Base-by-base conservation (phyloP, 1,139 yeast species). In the Pichia sp. region DNA sequence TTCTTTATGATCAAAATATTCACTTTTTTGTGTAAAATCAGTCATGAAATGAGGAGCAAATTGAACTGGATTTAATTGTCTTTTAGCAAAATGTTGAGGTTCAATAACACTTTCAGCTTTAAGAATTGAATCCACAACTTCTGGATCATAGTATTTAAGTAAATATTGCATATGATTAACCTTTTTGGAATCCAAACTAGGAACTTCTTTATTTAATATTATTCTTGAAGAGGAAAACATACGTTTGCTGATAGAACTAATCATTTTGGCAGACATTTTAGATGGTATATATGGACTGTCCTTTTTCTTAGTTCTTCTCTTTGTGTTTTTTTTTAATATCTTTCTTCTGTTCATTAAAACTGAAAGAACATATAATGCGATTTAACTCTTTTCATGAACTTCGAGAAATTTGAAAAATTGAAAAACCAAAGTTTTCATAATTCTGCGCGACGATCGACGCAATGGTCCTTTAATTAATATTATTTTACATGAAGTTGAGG, bases 91-190 rank as follows among this genome's bases (percentile, higher is more conserved):
- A 53, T 78, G 74, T 44, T 74, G 68, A 20, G 95, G 94, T 16
- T 78, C 71, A 43, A 87, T 80, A 33, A 77, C 72, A 5, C 85
- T 70, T 65, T 90, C 96, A 1, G 97, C 84, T 42, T 84, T 73
- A 55, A 85, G 70, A 55, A 90, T 87, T 46, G 95, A 80, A 59
- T 87, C 84, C 52, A 90, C 75, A 43, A 89, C 70, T 47, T 81
- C 82, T 28, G 87, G 87, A 9, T 87, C 77, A 62, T 87, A 87
- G 67, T 78, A 87, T 60, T 85, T 76, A 40, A 76, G 67, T 53
- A 87, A 73, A 52, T 74, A 76, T 41, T 79, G 74, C 51, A 81
- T 55, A 63, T 85, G 94, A 37, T 50, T 49, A 27, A 55, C 44
- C 39, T 55, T 58, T 29, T 56, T 47, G 10, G 59, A 43, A 32